Base-by-base conservation (phyloP, 257 asterid species). In the Solanum sitiens region DNA sequence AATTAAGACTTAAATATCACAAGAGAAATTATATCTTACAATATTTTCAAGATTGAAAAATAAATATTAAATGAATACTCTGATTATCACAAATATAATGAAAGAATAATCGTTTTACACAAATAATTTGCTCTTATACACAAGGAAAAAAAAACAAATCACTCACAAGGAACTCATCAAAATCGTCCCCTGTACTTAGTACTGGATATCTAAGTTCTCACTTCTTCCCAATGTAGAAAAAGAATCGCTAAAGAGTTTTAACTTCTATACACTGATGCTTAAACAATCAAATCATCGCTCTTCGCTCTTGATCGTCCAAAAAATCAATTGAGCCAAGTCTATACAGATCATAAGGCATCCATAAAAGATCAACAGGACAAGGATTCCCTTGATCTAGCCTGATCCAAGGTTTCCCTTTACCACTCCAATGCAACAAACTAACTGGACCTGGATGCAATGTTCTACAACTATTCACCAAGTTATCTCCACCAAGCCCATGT, bases 341-440 rank as follows among this genome's bases (percentile, higher is more conserved):
- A 39, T 73, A 83, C 61, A 94, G 79, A 90, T 95, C 98, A 84
- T 93, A 93, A 73, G 98, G 94, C 4, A 86, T 93, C 98, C 98
- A 94, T 1, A 92, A 77, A 89, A 87, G 85, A 90, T 95, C 98
- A 18, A 94, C 91, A 0, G 95, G 95, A 83, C 96, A 95, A 8
- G 95, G 91, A 77, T 82, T 82, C 20, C 93, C 92, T 82, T 87
- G 87, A 59, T 94, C 98, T 8, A 95, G 90, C 90, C 98, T 88
- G 15, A 89, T 95, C 98, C 98, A 95, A 7, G 98, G 98, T 90
- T 95, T 94, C 84, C 96, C 98, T 87, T 95, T 95, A 73, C 98
- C 98, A 59, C 98, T 94, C 98, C 98, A 95, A 83, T 93, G 98
- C 93, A 94, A 83, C 91, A 95, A 92, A 90, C 97, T 94, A 20